Base-by-base conservation (phyloP, 495 filamentous ascomycete species). In the Glonium stellatum region DNA sequence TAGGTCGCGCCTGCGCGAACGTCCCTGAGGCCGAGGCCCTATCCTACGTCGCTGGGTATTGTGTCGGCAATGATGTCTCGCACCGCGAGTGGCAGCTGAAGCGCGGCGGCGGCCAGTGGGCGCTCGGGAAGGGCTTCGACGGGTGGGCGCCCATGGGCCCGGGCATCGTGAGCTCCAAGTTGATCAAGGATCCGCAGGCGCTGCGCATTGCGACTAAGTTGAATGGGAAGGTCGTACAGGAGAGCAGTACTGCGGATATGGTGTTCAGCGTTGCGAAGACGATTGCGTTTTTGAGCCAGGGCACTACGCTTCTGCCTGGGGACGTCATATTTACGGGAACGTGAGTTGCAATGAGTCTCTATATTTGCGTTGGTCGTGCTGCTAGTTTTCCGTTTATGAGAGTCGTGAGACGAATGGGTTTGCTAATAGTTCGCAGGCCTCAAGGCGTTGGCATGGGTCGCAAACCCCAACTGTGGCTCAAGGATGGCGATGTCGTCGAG, bases 91-190 rank as follows among this genome's bases (percentile, higher is more conserved):
- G 87, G 87, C 90, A 95, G 71, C 71, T 93, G 56, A 82, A 85
- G 67, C 81, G 81, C 36, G 89, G 88, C 19, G 86, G 89, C 13
- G 84, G 88, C 0, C 90, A 93, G 72, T 95, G 89, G 90, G 77
- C 77, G 0, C 64, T 92, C 4, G 89, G 89, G 0, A 95, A 95
- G 71, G 86, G 88, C 2, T 93, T 90, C 66, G 89, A 95, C 73
- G 86, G 87, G 47, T 93, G 88, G 89, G 89, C 88, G n/a, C 90
- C 89, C 0, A 87, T 82, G 64, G 90, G 90, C 1, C 90, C 90
- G 13, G 89, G 87, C 0, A 90, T 93, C 64, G 76, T 78, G 0
- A 54, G 75, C 4, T 51, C 71, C 0, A 63, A 62, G 0, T 66
- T 65, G 1, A 75, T 78, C 51, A 21, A 55, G 27, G 72, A 78